Percentiles rank a stretch among this genome's conserved stretches.
phyloP scores from a whole-genome alignment of 2,329 filamentous ascomycete genomes.

The Calonectria fujianensis region DNA sequence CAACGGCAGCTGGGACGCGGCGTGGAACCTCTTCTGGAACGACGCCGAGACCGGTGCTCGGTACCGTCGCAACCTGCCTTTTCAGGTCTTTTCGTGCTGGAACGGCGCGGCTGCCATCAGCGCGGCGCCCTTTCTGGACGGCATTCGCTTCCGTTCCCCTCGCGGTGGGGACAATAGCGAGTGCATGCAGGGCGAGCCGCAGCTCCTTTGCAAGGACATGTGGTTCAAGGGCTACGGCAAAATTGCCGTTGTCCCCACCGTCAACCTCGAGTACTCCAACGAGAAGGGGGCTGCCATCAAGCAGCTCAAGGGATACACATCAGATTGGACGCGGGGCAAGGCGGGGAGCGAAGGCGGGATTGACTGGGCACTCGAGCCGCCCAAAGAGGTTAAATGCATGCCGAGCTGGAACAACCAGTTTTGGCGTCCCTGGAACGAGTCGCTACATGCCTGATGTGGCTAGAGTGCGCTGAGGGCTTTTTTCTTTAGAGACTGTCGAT shows the following conservation, averaged over 20 bases:
- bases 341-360: constrained; percentile 58
- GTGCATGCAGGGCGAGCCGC: constrained; percentile 73
- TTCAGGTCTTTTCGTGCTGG: constrained; percentile 78
- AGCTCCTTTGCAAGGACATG: constrained; percentile 74
- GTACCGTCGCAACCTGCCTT: constrained; percentile 64
- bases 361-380: constrained; percentile 66
- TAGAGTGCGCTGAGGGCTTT: neutral
- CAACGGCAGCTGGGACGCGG: constrained; percentile 69
- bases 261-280: constrained; percentile 74
- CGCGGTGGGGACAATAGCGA: constrained; percentile 59
- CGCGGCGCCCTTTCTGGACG: constrained; percentile 67
- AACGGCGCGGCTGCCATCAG: constrained; percentile 72
- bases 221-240: constrained; percentile 70
- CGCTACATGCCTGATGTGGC: constrained; percentile 15
- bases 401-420: constrained; percentile 63
- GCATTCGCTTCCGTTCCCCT: constrained; percentile 66
- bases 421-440: constrained; percentile 63
- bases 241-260: constrained; percentile 73
- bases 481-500: neutral
- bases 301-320: constrained; percentile 68
- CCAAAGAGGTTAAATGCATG: constrained; percentile 69
- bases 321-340: constrained; percentile 57
- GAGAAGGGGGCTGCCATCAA: constrained; percentile 68
- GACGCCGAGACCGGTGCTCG: constrained; percentile 60
- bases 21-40: constrained; percentile 73